Percentiles rank a stretch among this genome's conserved stretches.
Evolutionary conservation across 2,329 filamentous ascomycete species (phyloP).

Genomic region (Ustulina deusta): DNA sequence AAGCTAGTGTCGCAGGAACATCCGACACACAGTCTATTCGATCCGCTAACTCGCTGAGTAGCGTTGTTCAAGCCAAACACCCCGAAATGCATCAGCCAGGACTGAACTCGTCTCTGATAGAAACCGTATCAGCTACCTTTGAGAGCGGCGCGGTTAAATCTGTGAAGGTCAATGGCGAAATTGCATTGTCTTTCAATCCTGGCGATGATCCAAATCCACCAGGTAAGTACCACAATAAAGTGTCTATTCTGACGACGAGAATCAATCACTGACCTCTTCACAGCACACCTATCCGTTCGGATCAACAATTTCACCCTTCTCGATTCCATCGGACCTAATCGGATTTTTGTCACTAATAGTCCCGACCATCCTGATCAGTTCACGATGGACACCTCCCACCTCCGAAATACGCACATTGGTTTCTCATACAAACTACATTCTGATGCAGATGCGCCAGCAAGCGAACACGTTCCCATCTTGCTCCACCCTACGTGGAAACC

Average conservation of each 20-base stretch:
- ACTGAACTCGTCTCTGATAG: conserved; percentile 88
- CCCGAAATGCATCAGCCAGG: conserved; percentile 84
- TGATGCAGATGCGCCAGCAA: conserved; percentile 63
- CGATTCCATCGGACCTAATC: conserved; percentile 93
- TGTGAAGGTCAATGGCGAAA: conserved; percentile 84
- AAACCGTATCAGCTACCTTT: conserved; percentile 89
- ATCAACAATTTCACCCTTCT: conserved; percentile 90
- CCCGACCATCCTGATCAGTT: conserved; percentile 82
- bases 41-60: conserved; percentile 83
- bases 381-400: conserved; percentile 76
- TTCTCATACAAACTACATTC: conserved; percentile 94
- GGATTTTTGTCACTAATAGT: conserved; percentile 83
- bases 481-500: conserved; percentile 85
- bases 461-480: conserved; percentile 75
- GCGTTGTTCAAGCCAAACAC: conserved; percentile 78
- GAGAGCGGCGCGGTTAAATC: conserved; percentile 78
- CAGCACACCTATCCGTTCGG: conserved; percentile 75
- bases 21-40: conserved; percentile 94
- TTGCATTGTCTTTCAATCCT: conserved; percentile 85
- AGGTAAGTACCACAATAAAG: conserved; percentile 57
- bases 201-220: conserved; percentile 61
- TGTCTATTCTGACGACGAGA: neutral
- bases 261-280: conserved; percentile 39
- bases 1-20: conserved; percentile 66
- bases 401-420: conserved; percentile 80